Conservation (phyloP, 495 filamentous ascomycete species). For the Lasiosphaeriaceae sp. region DNA sequence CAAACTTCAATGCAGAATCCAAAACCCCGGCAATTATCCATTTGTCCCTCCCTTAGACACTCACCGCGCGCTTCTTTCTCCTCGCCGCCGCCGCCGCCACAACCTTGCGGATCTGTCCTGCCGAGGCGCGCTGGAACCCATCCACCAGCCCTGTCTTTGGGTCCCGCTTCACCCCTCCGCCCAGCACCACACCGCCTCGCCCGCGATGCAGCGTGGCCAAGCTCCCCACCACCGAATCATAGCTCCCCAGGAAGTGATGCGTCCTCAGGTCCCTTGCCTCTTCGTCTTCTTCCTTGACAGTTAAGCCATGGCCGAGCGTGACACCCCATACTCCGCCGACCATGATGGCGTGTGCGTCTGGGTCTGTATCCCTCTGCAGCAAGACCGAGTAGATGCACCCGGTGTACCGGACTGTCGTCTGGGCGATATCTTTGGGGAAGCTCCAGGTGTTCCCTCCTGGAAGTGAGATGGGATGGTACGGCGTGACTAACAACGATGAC, state of each 20-base stretch:
- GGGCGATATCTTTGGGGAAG: conserved; percentile 31
- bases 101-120: conserved; percentile 1
- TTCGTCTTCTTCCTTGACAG: background rate
- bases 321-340: conserved; percentile 41
- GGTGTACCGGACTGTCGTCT: conserved; percentile 26
- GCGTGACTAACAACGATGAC: conserved; percentile 29
- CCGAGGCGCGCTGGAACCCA: conserved; percentile 29
- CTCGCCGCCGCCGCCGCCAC: background rate
- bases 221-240: conserved; percentile 26
- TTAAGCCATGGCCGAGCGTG: conserved; percentile 42
- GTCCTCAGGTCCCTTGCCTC: conserved; percentile 27
- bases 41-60: background rate
- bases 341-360: conserved; percentile 36
- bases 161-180: conserved; percentile 32
- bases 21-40: too few species aligned
- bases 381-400: conserved; percentile 42
- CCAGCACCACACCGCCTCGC: conserved; percentile 30
- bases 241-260: conserved; percentile 42
- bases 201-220: conserved; percentile 22
- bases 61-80: background rate
- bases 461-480: conserved; percentile 39
- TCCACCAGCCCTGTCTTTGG: conserved; percentile 31
- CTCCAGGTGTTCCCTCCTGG: conserved; percentile 20
- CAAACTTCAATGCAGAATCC: too few species aligned
- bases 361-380: conserved; percentile 31